Evolutionary conservation across 192 early-diverging fungal species (phyloP).

Genomic region (Dispira simplex): DNA sequence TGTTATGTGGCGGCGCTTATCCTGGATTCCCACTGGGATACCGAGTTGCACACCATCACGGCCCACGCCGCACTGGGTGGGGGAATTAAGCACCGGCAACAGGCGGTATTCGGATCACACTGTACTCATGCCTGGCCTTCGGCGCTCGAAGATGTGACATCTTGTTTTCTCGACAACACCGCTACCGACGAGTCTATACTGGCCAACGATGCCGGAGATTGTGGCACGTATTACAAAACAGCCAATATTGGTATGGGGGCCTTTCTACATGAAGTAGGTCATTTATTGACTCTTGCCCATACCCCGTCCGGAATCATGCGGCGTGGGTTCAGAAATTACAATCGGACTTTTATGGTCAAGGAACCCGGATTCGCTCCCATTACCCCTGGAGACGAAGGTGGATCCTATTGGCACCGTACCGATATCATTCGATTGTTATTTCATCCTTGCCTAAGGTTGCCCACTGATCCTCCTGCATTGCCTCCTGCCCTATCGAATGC

Average conservation of each 20-base stretch:
- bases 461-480: conserved; percentile 26
- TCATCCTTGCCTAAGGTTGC: conserved; percentile 39
- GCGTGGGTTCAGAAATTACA: conserved; percentile 46
- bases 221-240: conserved; percentile 40
- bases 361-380: conserved; percentile 33
- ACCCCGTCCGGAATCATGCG: conserved; percentile 41
- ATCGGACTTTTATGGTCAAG: conserved; percentile 46
- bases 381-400: conserved; percentile 32
- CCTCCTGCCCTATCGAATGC: conserved; percentile 2
- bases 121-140: conserved; percentile 43
- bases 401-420: conserved; percentile 47
- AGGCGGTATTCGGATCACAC: conserved; percentile 59
- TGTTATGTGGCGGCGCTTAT: conserved; percentile 36
- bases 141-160: conserved; percentile 37
- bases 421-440: conserved; percentile 40
- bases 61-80: conserved; percentile 54
- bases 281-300: conserved; percentile 39
- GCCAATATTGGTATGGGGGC: conserved; percentile 56
- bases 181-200: conserved; percentile 33
- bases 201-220: conserved; percentile 43
- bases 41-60: conserved; percentile 24
- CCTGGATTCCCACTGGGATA: conserved; percentile 44
- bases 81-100: conserved; percentile 24
- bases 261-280: conserved; percentile 59
- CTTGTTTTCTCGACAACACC: conserved; percentile 37